Evolutionary conservation across 805 yeast genomes (phyloP), one percentile per base, ranked within the genome.

Genomic region (Saccharomycodes ludwigii): DNA sequence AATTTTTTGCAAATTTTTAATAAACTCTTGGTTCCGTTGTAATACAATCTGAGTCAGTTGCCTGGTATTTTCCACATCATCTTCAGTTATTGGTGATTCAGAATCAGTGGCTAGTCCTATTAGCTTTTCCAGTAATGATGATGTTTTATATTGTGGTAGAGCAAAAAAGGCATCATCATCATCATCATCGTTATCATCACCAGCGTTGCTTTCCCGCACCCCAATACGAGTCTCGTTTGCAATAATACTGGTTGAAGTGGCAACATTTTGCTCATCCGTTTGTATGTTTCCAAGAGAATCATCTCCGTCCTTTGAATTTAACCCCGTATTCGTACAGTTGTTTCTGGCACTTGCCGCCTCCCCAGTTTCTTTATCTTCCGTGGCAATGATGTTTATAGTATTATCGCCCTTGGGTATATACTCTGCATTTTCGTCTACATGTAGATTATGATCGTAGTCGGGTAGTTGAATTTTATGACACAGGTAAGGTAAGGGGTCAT

Each of bases 21-120:
- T 76, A 50, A 78, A 88, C 54, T 91, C 97, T 48, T 83, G 85
- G 36, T 76, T 71, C 39, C 88, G 73, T 53, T 86, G 94, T 27
- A 84, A 61, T 0, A 79, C 78, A 27, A 77, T 84, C 61, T 69
- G 95, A 32, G 71, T 74, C 52, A 74, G 65, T 45, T 79, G 86
- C 39, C 88, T 61, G 1, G 81, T 63, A 30, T 75, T 79, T 41
- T 76, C 81, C 4, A 83, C 79, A 21, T 65, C 67, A 24, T 70
- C 77, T 0, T 62, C 56, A 3, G 59, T 48, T n/a, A 67, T 49
- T n/a, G n/a, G n/a, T n/a, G n/a, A n/a, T n/a, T n/a, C n/a, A n/a
- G n/a, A n/a, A n/a, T n/a, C n/a, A 1, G 76, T 77, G 35, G 60
- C 66, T 15, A 47, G 34, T 11, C 19, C n/a, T 8, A 8, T 27